phyloP scores from a whole-genome alignment of 805 yeast species.

The Pichia insulana region DNA sequence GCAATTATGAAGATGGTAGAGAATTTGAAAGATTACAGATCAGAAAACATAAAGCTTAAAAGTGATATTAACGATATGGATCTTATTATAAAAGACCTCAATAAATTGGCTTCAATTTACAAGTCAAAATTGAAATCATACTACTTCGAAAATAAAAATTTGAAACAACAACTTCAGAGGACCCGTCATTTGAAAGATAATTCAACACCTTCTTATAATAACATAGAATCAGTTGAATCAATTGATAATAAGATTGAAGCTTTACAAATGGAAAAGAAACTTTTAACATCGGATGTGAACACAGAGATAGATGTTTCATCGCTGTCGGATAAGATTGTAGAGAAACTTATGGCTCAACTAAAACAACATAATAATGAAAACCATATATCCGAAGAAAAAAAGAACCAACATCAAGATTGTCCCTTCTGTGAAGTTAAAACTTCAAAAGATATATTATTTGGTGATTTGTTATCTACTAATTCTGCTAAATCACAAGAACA shows the following conservation, averaged over 20 bases:
- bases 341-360: slow-evolving; percentile 3
- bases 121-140: slow-evolving; percentile 14
- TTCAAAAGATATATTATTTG: not conserved
- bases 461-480: not conserved
- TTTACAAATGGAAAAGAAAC: slow-evolving; percentile 1
- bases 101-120: slow-evolving; percentile 7
- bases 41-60: slow-evolving; percentile 2
- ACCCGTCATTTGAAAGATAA: not conserved
- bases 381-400: not conserved
- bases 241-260: not conserved
- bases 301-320: slow-evolving; percentile 3
- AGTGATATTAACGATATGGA: slow-evolving; percentile 18
- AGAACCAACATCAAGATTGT: slow-evolving; percentile 2
- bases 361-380: slow-evolving; percentile 1
- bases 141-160: slow-evolving; percentile 6
- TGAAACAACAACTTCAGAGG: slow-evolving; percentile 2
- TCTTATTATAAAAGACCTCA: slow-evolving; percentile 18
- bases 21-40: slow-evolving; percentile 4
- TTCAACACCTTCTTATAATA: not conserved
- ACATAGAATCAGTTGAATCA: not conserved
- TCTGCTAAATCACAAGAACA: not conserved
- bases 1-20: slow-evolving; percentile 4
- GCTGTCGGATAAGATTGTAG: slow-evolving; percentile 6
- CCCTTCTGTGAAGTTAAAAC: slow-evolving; percentile 8
- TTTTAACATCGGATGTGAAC: not conserved